Conservation (phyloP, 805 yeast species). For the Pachysolen tannophilus region DNA sequence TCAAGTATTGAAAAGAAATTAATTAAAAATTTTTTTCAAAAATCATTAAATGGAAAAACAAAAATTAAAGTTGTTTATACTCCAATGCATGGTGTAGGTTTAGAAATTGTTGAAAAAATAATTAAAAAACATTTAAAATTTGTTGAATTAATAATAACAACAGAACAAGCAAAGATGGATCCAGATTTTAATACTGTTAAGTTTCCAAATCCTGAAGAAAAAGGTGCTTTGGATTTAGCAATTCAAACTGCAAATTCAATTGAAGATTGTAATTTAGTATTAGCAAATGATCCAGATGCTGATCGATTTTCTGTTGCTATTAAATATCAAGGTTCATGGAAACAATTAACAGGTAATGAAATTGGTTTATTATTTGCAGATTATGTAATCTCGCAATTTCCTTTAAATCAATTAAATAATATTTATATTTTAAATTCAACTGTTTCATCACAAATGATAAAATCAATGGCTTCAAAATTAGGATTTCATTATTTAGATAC, state of each 20-base stretch:
- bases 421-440: constrained; percentile 75
- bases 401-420: constrained; percentile 20
- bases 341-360: constrained; percentile 85
- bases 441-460: constrained; percentile 80
- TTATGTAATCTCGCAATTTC: constrained; percentile 33
- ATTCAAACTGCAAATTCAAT: constrained; percentile 47
- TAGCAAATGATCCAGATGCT: constrained; percentile 97
- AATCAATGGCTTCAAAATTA: constrained; percentile 52
- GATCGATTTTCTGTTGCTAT: constrained; percentile 86
- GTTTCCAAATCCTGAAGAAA: constrained; percentile 95
- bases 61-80: constrained; percentile 79
- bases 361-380: constrained; percentile 80
- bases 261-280: constrained; percentile 41
- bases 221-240: constrained; percentile 79
- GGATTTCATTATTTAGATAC: constrained; percentile 72
- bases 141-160: constrained; percentile 35
- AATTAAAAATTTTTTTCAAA: constrained; percentile 18
- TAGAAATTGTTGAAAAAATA: constrained; percentile 42
- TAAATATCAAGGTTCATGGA: constrained; percentile 47
- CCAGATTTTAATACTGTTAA: constrained; percentile 79
- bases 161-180: constrained; percentile 66
- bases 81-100: constrained; percentile 95
- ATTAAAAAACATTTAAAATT: constrained; percentile 29
- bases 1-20: constrained; percentile 23
- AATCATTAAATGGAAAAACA: too few relatives aligned